Base-by-base conservation (phyloP, 257 asterid species). In the Euphrasia confusa region DNA sequence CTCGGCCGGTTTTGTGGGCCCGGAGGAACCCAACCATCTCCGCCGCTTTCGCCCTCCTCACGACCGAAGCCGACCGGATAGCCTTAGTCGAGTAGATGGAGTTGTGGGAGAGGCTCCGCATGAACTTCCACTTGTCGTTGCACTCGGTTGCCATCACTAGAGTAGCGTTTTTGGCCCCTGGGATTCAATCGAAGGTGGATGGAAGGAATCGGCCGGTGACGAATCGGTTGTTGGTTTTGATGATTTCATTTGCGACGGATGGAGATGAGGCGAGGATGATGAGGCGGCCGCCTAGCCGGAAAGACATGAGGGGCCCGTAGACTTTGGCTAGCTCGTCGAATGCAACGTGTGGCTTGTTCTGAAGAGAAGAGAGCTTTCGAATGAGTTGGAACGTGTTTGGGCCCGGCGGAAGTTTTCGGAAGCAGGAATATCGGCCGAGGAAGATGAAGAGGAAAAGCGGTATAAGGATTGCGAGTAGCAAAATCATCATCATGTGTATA, bases 221-320 rank as follows among this genome's bases (percentile, higher is more conserved):
- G 6, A 24, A 6, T 7, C 27, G 56, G 10, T 60, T 12, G 17
- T 68, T 54, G 47, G 68, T 65, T 30, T 65, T 65, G 2, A 10
- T 60, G 10, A 65, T 42, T 15, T 37, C 56, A 8, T 11, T 49
- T 0, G 76, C 71, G 1, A 42, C 3, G 1, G 30, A 10, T 32
- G 67, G 52, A 2, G 76, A 65, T 24, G 76, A 71, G 13, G 63
- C 76, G 15, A 71, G 64, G 1, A 71, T 61, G 18, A 71, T 2
- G 1, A 71, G 57, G n/a, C 39, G 71, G 7, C 52, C 64, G 3
- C 71, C 76, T 2, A 65, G 58, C 2, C 72, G 18, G 9, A 71
- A 11, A 0, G 68, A 65, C 14, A 71, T 14, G 10, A 71, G 50
- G 2, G 76, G 68, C 15, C 72, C 76, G 10, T 71, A 65, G 21